Evolutionary conservation across 164 flowering plant species (phyloP).

Genomic region (Platanus orientalis): DNA sequence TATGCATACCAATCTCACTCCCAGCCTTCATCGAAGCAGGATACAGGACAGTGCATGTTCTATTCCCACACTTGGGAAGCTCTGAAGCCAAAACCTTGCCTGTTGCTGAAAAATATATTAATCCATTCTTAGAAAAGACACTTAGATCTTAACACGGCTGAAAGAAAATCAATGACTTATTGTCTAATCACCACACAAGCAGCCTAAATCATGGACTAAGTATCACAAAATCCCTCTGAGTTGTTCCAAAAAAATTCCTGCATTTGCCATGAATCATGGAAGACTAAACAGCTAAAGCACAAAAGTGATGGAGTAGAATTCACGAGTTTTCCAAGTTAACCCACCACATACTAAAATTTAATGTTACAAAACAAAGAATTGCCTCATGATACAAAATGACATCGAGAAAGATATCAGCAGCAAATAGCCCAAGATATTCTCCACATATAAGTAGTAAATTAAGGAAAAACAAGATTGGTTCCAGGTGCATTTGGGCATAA

Average conservation of each 20-base stretch:
- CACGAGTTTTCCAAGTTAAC: too few species aligned
- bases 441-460: too few species aligned
- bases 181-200: not conserved
- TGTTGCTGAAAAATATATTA: slow-evolving; percentile 52
- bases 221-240: not conserved
- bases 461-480: too few species aligned
- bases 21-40: slow-evolving; percentile 93
- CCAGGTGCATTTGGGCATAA: too few species aligned
- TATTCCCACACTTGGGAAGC: slow-evolving; percentile 61
- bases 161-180: not conserved
- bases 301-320: too few species aligned
- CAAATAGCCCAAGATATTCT: too few species aligned
- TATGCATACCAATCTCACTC: slow-evolving; percentile 72
- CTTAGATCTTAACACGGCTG: not conserved
- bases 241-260: not conserved
- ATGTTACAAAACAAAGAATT: too few species aligned
- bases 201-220: not conserved
- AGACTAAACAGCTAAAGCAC: too few species aligned
- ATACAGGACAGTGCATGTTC: slow-evolving; percentile 66
- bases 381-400: too few species aligned
- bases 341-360: too few species aligned
- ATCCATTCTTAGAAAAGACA: slow-evolving; percentile 4
- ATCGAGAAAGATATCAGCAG: too few species aligned
- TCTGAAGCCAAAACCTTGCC: slow-evolving; percentile 84
- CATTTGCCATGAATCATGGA: too few species aligned